Evolutionary conservation across 768 basidiomycete species (phyloP).

Genomic region (Hemileccinum rubropunctum): DNA sequence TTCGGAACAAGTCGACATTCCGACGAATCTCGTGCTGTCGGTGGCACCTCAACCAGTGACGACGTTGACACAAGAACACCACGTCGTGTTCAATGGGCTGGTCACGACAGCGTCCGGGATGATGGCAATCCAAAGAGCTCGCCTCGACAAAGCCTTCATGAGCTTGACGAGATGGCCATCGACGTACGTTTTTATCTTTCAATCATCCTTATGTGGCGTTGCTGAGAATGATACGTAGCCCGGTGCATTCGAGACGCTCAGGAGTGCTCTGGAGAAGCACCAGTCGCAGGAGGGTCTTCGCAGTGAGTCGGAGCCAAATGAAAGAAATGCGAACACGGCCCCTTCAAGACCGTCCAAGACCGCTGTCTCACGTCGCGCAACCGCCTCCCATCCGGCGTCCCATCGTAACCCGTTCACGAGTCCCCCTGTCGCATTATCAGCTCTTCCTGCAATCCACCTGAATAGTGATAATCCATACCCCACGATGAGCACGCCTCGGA

Average conservation of each 20-base stretch:
- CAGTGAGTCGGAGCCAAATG: background rate
- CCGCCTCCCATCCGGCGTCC: background rate
- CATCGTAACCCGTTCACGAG: slow-evolving; percentile 3
- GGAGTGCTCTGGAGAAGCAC: slow-evolving; percentile 52
- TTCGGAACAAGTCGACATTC: slow-evolving; percentile 2
- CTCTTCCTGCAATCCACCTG: background rate
- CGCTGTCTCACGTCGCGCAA: slow-evolving; percentile 12
- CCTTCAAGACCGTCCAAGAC: slow-evolving; percentile 4
- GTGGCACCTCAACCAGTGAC: slow-evolving; percentile 13
- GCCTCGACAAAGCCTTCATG: slow-evolving; percentile 29
- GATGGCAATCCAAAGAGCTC: background rate
- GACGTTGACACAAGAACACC: slow-evolving; percentile 49
- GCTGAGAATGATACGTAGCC: slow-evolving; percentile 34
- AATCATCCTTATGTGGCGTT: background rate
- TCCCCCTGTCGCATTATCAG: background rate
- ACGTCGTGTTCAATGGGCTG: slow-evolving; percentile 53
- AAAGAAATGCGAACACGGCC: background rate
- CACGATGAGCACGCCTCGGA: background rate
- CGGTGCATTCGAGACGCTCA: slow-evolving; percentile 46
- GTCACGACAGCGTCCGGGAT: slow-evolving; percentile 21
- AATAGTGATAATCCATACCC: slow-evolving; percentile 23
- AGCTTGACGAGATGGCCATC: slow-evolving; percentile 52
- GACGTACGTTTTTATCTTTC: slow-evolving; percentile 41
- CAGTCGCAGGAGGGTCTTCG: slow-evolving; percentile 23
- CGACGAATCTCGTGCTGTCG: slow-evolving; percentile 14